A percentile compares a stretch with the other conserved stretches of the same genome.
phyloP scores from a whole-genome alignment of 1,284 basidiomycete species.

The Rhodofomes roseus region DNA sequence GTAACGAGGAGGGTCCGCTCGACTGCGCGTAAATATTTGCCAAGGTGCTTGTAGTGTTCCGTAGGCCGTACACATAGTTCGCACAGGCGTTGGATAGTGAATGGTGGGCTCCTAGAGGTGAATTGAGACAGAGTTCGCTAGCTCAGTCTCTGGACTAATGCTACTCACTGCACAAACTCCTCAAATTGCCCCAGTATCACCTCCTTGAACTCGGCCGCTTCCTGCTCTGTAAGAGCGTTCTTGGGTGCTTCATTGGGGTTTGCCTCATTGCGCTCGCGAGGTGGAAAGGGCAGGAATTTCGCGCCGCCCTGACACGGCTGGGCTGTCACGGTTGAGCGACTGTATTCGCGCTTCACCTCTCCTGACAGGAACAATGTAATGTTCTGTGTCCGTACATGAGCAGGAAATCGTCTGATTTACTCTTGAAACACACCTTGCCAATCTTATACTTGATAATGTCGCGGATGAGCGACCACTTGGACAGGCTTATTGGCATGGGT shows the following conservation, averaged over 20 bases:
- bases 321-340: conserved; percentile 39
- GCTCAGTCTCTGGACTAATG: not conserved
- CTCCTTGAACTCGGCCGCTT: conserved; percentile 59
- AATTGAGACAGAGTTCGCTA: conserved; percentile 8
- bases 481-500: conserved; percentile 39
- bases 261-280: conserved; percentile 46
- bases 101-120: conserved; percentile 63
- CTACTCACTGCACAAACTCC: conserved; percentile 68
- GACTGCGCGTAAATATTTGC: conserved; percentile 89
- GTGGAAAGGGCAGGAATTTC: conserved; percentile 77
- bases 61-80: conserved; percentile 78
- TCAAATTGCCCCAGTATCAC: conserved; percentile 66
- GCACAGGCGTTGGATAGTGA: conserved; percentile 89
- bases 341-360: conserved; percentile 27
- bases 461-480: conserved; percentile 61
- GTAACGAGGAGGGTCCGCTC: conserved; percentile 87
- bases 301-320: conserved; percentile 57
- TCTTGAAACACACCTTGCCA: conserved; percentile 44
- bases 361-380: conserved; percentile 47
- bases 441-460: conserved; percentile 72
- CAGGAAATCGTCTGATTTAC: conserved; percentile 13
- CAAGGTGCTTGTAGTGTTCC: conserved; percentile 72
- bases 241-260: conserved; percentile 51
- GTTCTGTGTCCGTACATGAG: conserved; percentile 41
- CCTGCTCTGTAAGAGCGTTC: conserved; percentile 59